Evolutionary conservation across 2,329 filamentous ascomycete species (phyloP), one percentile per base, ranked within the genome.

Genomic region (Botrytis paeoniae): DNA sequence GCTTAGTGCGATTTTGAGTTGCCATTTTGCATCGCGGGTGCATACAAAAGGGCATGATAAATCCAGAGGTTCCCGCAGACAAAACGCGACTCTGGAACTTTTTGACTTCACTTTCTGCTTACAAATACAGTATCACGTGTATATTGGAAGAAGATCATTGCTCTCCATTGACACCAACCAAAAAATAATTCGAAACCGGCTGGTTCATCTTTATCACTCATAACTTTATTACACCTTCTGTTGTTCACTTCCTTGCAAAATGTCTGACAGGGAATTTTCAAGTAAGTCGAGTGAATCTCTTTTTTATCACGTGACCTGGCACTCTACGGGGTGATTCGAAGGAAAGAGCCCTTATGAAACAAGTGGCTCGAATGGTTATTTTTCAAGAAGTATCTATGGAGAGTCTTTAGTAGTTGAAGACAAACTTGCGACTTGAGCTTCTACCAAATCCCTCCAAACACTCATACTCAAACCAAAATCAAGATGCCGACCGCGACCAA

Each of bases 191-290:
- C 25, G 37, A 39, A 62, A 39, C 4, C 14, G 14, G 39, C 20
- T 65, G 20, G 32, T 10, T 35, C 4, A n/a, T 37, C 25, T 51
- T n/a, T n/a, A 22, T 20, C 25, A 37, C 37, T 37, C 25, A 54
- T 51, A 51, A 29, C n/a, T 48, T 10, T 3, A 35, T n/a, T 37
- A 12, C 16, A 7, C 39, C 22, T 68, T n/a, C 32, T 12, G 10
- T 39, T 45, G 10, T 9, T 3, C 10, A 18, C 14, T 25, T 57
- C 35, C 3, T n/a, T 60, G 25, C 72, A 77, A 57, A 12, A 91
- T 91, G 89, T 91, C 89, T 73, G 89, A 91, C 79, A 87, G 90
- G 81, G 89, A 91, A 81, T 89, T 90, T 83, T 86, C 70, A 43
- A 69, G 70, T 72, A 69, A 68, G 70, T 72, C 22, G 16, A 51